These are phyloP conservation scores for Mortierella sp. DNA, from an alignment of 371 early-diverging fungal species.

Conservation along the genomic window DNA sequence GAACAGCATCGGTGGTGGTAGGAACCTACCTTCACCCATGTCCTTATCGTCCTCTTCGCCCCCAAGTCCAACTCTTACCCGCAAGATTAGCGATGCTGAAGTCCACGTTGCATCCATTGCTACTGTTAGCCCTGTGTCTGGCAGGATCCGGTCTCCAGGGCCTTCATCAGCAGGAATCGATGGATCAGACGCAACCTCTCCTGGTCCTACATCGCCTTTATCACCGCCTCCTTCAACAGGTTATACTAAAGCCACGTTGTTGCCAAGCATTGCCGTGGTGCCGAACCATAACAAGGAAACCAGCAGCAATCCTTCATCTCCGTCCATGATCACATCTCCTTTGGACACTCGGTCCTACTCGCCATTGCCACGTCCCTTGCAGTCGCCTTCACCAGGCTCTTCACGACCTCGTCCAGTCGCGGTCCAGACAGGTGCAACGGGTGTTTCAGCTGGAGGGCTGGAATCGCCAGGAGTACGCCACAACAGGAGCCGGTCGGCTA, in stretches of 20 bases:
- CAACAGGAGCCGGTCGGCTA: constrained; percentile 41
- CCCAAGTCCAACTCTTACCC: constrained; percentile 26
- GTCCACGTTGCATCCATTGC: constrained; percentile 30
- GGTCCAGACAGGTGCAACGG: constrained; percentile 17
- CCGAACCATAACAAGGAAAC: constrained; percentile 1
- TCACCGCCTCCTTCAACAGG: constrained; percentile 18
- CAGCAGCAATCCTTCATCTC: constrained; percentile 19
- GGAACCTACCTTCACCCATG: constrained; percentile 45
- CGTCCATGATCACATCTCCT: neutral
- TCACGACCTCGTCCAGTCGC: constrained; percentile 22
- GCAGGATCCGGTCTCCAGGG: constrained; percentile 24
- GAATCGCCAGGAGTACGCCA: constrained; percentile 7
- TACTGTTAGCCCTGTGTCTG: constrained; percentile 2
- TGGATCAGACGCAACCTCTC: neutral
- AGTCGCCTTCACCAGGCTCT: constrained; percentile 30
- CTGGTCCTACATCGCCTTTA: neutral
- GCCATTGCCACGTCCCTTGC: constrained; percentile 31
- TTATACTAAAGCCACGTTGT: constrained; percentile 20
- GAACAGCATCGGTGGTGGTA: neutral
- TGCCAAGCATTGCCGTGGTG: constrained; percentile 16
- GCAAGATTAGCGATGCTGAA: constrained; percentile 40
- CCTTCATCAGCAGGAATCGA: neutral
- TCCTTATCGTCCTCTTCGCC: constrained; percentile 30
- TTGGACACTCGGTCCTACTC: constrained; percentile 15
- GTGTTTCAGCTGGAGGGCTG: constrained; percentile 6